These are phyloP conservation scores for Vigna nakashimae DNA, from an alignment of 306 rosid genomes.

Conservation along the genomic window DNA sequence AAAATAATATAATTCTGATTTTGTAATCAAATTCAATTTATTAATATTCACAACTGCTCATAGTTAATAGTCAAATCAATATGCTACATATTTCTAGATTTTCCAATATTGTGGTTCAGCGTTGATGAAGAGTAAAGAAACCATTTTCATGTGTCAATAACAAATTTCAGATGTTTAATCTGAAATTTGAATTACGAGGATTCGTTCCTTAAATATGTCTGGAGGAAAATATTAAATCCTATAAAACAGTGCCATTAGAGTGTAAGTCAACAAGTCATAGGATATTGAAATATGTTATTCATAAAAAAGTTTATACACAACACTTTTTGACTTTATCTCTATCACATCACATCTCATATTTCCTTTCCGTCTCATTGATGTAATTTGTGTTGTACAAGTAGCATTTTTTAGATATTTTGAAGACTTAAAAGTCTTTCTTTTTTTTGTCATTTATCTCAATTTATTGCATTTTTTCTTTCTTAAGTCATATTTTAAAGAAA, in stretches of 20 bases:
- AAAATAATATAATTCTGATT: slow-evolving; percentile 14
- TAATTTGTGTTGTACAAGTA: no score
- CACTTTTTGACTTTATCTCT: no score
- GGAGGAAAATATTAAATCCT: no score
- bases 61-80: slow-evolving; percentile 10
- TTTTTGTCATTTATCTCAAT: background rate
- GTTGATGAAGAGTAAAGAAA: slow-evolving; percentile 21
- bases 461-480: background rate
- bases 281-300: no score
- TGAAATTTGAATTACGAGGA: background rate
- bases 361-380: no score
- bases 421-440: background rate
- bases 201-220: no score
- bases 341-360: no score
- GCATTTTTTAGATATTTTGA: background rate
- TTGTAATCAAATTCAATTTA: background rate
- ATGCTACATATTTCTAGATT: background rate
- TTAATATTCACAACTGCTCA: slow-evolving; percentile 18
- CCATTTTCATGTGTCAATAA: background rate
- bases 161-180: background rate
- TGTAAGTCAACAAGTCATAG: no score
- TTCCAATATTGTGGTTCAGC: background rate
- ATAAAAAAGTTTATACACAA: no score
- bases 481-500: background rate
- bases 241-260: no score